Conservation (phyloP, 805 yeast species). For the Metschnikowia corniflorae region DNA sequence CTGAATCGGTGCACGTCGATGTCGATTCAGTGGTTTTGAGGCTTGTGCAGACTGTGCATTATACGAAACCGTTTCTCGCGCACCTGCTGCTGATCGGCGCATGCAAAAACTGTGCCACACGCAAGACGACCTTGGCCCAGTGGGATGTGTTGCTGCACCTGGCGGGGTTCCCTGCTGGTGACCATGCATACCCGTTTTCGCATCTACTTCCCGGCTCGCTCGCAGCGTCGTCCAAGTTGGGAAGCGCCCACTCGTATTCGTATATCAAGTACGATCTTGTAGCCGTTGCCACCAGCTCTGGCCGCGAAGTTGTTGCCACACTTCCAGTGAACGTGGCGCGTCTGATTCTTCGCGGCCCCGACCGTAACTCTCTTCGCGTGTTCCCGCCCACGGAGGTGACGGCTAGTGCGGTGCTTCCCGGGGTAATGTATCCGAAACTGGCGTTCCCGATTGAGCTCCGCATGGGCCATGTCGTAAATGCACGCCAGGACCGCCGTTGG, state of each 20-base stretch:
- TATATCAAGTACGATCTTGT: conserved; percentile 69
- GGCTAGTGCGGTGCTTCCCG: conserved; percentile 84
- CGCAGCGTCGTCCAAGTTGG: conserved; percentile 75
- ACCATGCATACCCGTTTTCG: conserved; percentile 89
- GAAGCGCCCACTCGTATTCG: conserved; percentile 45
- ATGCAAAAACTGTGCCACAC: conserved; percentile 58
- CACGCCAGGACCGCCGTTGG: conserved; percentile 69
- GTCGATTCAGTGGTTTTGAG: conserved; percentile 58
- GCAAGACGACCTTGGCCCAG: conserved; percentile 62
- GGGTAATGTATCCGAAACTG: conserved; percentile 84
- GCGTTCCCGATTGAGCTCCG: conserved; percentile 79
- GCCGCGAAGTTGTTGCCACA: conserved; percentile 32
- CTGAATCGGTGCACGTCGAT: conserved; percentile 1
- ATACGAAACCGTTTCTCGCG: conserved; percentile 63
- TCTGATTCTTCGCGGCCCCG: conserved; percentile 76
- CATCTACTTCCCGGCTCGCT: conserved; percentile 83
- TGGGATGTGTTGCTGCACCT: conserved; percentile 79
- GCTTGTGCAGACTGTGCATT: conserved; percentile 67
- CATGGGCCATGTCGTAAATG: conserved; percentile 61
- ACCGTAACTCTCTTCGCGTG: conserved; percentile 80
- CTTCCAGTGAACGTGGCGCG: conserved; percentile 73
- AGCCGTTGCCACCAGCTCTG: conserved; percentile 46
- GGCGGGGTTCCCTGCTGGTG: conserved; percentile 58
- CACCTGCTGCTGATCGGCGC: conserved; percentile 43
- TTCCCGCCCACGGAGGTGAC: conserved; percentile 95